A percentile compares a stretch with the other conserved stretches of the same genome.
These are phyloP conservation scores for Thraustotheca clavata DNA, from an alignment of 352 stramenopile genomes.

Conservation along the genomic window DNA sequence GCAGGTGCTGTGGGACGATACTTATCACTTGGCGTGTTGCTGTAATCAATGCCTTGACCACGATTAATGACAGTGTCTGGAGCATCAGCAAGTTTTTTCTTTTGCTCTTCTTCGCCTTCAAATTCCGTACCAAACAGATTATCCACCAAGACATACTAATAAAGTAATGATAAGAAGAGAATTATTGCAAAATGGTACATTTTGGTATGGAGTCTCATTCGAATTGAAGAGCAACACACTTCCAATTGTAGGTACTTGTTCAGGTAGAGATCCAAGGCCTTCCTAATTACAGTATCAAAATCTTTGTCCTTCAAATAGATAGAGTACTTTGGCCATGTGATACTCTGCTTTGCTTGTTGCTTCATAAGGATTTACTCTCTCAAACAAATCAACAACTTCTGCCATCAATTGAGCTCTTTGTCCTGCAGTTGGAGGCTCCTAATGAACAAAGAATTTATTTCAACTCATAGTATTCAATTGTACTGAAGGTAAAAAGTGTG, in stretches of 20 bases:
- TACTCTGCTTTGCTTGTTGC: slow-evolving; percentile 61
- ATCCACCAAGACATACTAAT: slow-evolving; percentile 83
- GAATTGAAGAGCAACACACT: slow-evolving; percentile 84
- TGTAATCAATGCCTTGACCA: slow-evolving; percentile 34
- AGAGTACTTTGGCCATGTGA: slow-evolving; percentile 62
- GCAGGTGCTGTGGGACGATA: not conserved
- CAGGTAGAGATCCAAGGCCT: slow-evolving; percentile 60
- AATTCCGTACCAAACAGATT: slow-evolving; percentile 80
- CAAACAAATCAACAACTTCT: slow-evolving; percentile 73
- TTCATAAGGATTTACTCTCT: slow-evolving; percentile 74
- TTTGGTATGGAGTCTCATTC: slow-evolving; percentile 81
- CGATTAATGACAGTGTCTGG: slow-evolving; percentile 72
- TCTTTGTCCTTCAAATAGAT: not conserved
- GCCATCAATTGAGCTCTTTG: slow-evolving; percentile 71
- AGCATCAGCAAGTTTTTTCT: slow-evolving; percentile 68
- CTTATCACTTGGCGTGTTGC: not conserved
- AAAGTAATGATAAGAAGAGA: too few relatives aligned
- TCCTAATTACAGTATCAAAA: slow-evolving; percentile 28
- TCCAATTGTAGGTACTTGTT: slow-evolving; percentile 74
- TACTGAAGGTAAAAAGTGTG: slow-evolving; percentile 71
- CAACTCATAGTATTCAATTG: not conserved
- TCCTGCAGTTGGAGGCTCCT: slow-evolving; percentile 58
- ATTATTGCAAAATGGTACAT: slow-evolving; percentile 29
- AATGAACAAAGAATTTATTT: not conserved
- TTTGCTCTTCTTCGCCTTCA: slow-evolving; percentile 80